These are phyloP conservation scores for Stephania japonica DNA, from an alignment of 164 flowering plant species.

Conservation along the genomic window DNA sequence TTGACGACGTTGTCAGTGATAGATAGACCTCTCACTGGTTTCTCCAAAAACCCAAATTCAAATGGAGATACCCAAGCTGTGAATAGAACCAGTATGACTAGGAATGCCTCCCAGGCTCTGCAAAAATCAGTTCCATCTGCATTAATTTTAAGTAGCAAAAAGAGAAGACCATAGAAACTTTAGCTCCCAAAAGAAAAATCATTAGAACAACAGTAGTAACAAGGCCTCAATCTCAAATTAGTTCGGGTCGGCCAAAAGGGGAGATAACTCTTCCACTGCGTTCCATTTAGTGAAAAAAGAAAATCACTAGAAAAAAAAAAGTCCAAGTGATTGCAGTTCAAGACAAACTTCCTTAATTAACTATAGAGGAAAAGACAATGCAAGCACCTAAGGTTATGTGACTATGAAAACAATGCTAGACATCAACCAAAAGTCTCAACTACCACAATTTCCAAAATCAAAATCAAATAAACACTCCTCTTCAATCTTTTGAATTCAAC, in stretches of 20 bases:
- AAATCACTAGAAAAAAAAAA: too few species aligned
- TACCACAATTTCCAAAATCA: not conserved
- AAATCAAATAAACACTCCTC: not conserved
- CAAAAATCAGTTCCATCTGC: slow-evolving; percentile 17
- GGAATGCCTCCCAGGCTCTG: slow-evolving; percentile 68
- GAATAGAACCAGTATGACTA: slow-evolving; percentile 65
- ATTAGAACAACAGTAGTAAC: too few species aligned
- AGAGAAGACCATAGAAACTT: not conserved
- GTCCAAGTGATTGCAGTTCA: not conserved
- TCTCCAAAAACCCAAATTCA: slow-evolving; percentile 72
- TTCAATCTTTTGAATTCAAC: too few species aligned
- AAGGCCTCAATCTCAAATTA: too few species aligned
- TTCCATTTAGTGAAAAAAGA: not conserved
- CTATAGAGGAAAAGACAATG: too few species aligned
- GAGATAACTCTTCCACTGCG: too few species aligned
- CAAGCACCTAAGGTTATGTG: not conserved
- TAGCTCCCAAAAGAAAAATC: not conserved
- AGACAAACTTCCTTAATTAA: not conserved
- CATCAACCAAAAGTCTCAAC: not conserved
- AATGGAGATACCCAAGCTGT: slow-evolving; percentile 96
- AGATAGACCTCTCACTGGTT: slow-evolving; percentile 43
- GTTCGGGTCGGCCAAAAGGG: too few species aligned
- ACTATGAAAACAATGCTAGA: not conserved
- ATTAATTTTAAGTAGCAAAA: slow-evolving; percentile 8
- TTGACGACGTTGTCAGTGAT: slow-evolving; percentile 77